phyloP scores from a whole-genome alignment of 257 asterid genomes.

The Oldenlandia corymbosa region DNA sequence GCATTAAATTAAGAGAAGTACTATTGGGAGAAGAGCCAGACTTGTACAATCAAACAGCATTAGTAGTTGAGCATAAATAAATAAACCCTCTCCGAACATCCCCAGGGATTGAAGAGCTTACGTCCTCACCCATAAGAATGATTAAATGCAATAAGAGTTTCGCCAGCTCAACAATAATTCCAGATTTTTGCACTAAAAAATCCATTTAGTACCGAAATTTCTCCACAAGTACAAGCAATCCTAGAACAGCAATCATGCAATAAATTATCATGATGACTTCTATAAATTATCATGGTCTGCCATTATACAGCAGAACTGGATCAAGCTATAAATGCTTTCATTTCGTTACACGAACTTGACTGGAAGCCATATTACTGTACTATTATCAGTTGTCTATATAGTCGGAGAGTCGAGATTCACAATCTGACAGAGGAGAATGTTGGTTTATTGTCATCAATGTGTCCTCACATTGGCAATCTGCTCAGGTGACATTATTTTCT shows the following conservation, averaged over 20 bases:
- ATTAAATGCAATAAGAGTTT: background rate
- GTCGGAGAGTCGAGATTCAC: background rate
- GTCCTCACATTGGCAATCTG: too few relatives aligned
- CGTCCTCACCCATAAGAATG: background rate
- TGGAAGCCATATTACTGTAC: background rate
- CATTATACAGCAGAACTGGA: background rate
- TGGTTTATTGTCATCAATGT: background rate
- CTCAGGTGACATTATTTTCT: background rate
- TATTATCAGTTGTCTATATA: background rate
- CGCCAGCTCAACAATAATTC: too few relatives aligned
- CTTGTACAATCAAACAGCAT: background rate
- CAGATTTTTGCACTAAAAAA: too few relatives aligned
- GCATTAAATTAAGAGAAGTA: conserved; percentile 1
- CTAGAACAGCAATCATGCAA: background rate
- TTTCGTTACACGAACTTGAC: too few relatives aligned
- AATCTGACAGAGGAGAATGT: background rate
- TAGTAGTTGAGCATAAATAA: background rate
- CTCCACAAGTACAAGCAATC: background rate
- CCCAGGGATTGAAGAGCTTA: background rate
- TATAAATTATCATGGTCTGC: too few relatives aligned
- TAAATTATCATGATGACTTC: too few relatives aligned
- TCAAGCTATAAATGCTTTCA: background rate
- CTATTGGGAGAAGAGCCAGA: background rate
- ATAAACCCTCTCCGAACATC: background rate
- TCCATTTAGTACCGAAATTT: background rate